Percentiles rank a stretch among this genome's conserved stretches.
Evolutionary conservation across 2,329 filamentous ascomycete genomes (phyloP).

Genomic region (Monosporascus sp.): DNA sequence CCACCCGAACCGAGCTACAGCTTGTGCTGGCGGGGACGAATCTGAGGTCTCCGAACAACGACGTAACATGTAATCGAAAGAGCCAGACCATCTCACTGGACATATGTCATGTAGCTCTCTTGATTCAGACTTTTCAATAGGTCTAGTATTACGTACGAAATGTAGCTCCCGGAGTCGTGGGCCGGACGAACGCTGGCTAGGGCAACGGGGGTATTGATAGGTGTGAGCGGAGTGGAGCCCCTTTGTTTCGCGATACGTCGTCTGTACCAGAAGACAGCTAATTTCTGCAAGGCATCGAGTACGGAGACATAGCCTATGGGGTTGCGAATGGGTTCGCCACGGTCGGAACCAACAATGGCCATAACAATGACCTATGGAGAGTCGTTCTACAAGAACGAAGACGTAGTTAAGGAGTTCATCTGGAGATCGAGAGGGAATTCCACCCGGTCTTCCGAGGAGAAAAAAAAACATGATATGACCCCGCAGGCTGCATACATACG

Average conservation of each 20-base stretch:
- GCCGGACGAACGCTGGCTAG: constrained; percentile 39
- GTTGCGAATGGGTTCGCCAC: constrained; percentile 36
- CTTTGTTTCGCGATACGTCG: too few relatives aligned
- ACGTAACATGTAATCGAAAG: constrained; percentile 10
- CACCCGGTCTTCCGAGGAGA: constrained; percentile 15
- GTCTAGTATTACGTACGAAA: constrained; percentile 40
- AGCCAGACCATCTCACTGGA: constrained; percentile 12
- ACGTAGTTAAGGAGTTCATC: constrained; percentile 32
- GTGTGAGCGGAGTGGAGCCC: constrained; percentile 17
- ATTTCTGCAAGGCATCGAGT: constrained; percentile 30
- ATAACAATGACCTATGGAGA: constrained; percentile 36
- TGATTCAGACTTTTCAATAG: constrained; percentile 24
- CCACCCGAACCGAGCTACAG: constrained; percentile 12
- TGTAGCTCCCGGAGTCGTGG: constrained; percentile 42
- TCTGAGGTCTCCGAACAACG: constrained; percentile 15
- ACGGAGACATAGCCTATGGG: constrained; percentile 39
- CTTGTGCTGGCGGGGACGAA: constrained; percentile 11
- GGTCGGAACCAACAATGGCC: constrained; percentile 45
- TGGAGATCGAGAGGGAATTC: constrained; percentile 17
- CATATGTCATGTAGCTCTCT: constrained; percentile 25
- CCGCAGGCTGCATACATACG: constrained; percentile 39
- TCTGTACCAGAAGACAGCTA: too few relatives aligned
- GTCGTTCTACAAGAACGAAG: constrained; percentile 31
- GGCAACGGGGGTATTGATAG: constrained; percentile 45
- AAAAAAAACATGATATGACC: not conserved